Evolutionary conservation across 164 flowering plant species (phyloP), one percentile per base, ranked within the genome.

Genomic region (Vitis rotundifolia): DNA sequence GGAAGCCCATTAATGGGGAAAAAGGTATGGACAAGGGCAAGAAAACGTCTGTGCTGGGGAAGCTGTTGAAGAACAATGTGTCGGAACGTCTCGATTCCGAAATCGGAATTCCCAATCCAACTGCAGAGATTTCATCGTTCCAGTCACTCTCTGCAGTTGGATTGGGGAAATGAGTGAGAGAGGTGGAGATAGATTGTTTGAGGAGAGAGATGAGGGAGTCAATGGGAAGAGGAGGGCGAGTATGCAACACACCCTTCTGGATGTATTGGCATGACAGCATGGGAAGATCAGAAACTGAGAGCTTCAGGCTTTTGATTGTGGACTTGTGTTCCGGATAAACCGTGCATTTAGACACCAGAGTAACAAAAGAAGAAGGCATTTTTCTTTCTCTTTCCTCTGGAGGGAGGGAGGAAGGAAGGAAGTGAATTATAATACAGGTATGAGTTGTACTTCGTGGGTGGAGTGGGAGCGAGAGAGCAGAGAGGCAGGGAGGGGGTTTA

Each of bases 231-330:
- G 84, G 81, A 0, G 94, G 91, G 16, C 49, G 49, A 2, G 90
- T 48, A 67, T 88, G 79, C 1, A 94, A 74, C 9, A 87, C 81
- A 0, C 98, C 98, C 72, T 92, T 90, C 71, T 94, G 97, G 22
- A 92, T 94, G 85, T 94, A 92, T 6, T 92, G 94, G 66, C 96
- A 88, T 0, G 98, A 89, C 65, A 94, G 93, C 98, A 92, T 92
- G 13, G 95, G 92, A n/a, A 94, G 86, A 63, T 94, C 98, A 5
- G 93, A 89, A 61, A 87, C 90, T 0, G 96, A 87, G 69, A 91
- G 91, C 63, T 76, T 87, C 8, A 87, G 84, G 14, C 69, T 10
- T 18, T 53, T 52, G 50, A 76, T 49, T 0, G 74, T 3, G 57
- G 90, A 79, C 49, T 63, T 68, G 11, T 75, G 74, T 29, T 73